A percentile compares a stretch with the other conserved stretches of the same genome.
Conservation (phyloP, 2,329 filamentous ascomycete species). For the Westerdykella ornata region DNA sequence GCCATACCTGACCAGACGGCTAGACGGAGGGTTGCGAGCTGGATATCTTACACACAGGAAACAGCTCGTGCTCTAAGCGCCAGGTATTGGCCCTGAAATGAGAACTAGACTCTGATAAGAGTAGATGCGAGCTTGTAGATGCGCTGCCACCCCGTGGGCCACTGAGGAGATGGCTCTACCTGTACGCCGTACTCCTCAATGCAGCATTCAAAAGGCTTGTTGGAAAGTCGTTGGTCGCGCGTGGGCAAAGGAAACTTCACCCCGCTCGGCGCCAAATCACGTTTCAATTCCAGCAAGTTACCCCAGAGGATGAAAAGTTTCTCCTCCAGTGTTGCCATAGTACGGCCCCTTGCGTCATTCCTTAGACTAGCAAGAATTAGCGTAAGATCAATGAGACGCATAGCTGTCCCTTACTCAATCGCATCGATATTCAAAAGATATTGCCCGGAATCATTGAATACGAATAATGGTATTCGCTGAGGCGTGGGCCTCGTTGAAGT, state of each 20-base stretch:
- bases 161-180: conserved; percentile 9
- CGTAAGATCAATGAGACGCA: background rate
- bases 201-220: conserved; percentile 43
- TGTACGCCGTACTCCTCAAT: conserved; percentile 37
- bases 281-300: conserved; percentile 51
- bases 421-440: conserved; percentile 52
- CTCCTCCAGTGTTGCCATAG: conserved; percentile 55
- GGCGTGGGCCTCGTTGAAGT: conserved; percentile 24
- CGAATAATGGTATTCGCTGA: conserved; percentile 56
- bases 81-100: background rate
- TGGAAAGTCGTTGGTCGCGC: conserved; percentile 26
- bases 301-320: conserved; percentile 79
- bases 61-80: too few species aligned
- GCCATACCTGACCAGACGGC: too few species aligned
- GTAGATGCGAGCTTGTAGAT: background rate
- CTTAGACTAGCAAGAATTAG: conserved; percentile 48
- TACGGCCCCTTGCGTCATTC: conserved; percentile 33
- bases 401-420: conserved; percentile 43
- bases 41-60: too few species aligned
- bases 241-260: conserved; percentile 19
- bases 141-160: background rate
- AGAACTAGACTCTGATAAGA: background rate
- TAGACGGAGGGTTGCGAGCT: too few species aligned
- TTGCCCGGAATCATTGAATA: conserved; percentile 55
- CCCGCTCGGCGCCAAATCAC: conserved; percentile 54